phyloP scores from a whole-genome alignment of 2,329 filamentous ascomycete genomes.

The Neofusicoccum laricinum region DNA sequence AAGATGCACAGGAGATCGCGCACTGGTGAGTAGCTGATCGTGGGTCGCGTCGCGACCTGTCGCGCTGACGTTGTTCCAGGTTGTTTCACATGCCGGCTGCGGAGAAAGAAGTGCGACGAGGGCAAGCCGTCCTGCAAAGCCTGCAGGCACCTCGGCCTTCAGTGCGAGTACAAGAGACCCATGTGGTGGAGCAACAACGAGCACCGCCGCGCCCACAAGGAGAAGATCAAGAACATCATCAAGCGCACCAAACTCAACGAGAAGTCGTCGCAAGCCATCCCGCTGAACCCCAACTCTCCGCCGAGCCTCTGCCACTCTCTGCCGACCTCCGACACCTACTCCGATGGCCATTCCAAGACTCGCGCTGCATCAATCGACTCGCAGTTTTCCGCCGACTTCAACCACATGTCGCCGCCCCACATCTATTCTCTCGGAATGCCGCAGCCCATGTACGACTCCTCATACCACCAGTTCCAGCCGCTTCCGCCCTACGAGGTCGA shows the following conservation, averaged over 20 bases:
- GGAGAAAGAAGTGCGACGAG: constrained; percentile 70
- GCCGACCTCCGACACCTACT: constrained; percentile 76
- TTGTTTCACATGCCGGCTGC: constrained; percentile 65
- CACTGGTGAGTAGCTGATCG: constrained; percentile 61
- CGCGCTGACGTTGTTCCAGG: constrained; percentile 47
- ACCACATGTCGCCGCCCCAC: constrained; percentile 56
- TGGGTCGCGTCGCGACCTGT: constrained; percentile 2
- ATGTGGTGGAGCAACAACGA: constrained; percentile 98
- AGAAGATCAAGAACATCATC: constrained; percentile 94
- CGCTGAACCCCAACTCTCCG: constrained; percentile 59
- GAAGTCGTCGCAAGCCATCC: constrained; percentile 62
- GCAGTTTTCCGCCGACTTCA: constrained; percentile 68
- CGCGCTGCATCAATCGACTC: constrained; percentile 79
- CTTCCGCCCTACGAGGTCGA: constrained; percentile 87
- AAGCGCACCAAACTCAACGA: constrained; percentile 94
- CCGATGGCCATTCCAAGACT: constrained; percentile 69
- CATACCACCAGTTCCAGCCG: constrained; percentile 37
- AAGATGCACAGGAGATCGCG: constrained; percentile 94
- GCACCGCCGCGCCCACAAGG: constrained; percentile 80
- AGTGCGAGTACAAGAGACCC: constrained; percentile 94
- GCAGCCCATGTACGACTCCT: constrained; percentile 42
- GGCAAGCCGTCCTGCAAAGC: constrained; percentile 62
- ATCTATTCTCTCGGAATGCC: constrained; percentile 61
- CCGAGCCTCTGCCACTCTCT: constrained; percentile 78
- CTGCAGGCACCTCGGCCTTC: constrained; percentile 70